Percentiles rank a stretch among this genome's conserved stretches.
These are phyloP conservation scores for Scedosporium apiospermum DNA, from an alignment of 2,329 filamentous ascomycete genomes.

Conservation along the genomic window DNA sequence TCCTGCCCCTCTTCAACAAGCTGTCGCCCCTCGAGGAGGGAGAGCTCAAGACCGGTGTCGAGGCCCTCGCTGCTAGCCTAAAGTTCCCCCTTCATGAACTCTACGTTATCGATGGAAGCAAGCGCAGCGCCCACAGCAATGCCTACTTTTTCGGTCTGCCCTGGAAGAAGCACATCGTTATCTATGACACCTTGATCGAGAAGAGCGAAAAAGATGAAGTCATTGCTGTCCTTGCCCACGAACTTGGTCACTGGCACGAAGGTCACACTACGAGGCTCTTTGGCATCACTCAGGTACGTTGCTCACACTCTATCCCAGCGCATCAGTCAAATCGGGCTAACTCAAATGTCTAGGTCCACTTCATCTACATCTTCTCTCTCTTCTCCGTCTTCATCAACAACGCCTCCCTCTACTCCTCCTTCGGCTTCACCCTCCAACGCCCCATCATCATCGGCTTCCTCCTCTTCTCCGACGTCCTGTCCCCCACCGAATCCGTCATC, in stretches of 20 bases:
- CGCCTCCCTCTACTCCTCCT: conserved; percentile 77
- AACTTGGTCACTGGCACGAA: conserved; percentile 94
- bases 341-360: conserved; percentile 55
- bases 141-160: conserved; percentile 95
- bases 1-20: conserved; percentile 96
- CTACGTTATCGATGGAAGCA: conserved; percentile 89
- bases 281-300: conserved; percentile 68
- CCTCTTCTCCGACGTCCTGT: conserved; percentile 92
- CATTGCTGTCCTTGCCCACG: conserved; percentile 87
- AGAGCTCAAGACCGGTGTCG: conserved; percentile 77
- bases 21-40: conserved; percentile 85
- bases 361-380: conserved; percentile 93
- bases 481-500: conserved; percentile 87
- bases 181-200: conserved; percentile 95
- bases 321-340: conserved; percentile 15
- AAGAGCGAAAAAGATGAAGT: conserved; percentile 90
- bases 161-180: conserved; percentile 99
- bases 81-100: conserved; percentile 89
- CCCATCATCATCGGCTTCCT: conserved; percentile 97
- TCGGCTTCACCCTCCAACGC: conserved; percentile 74
- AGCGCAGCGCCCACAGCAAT: conserved; percentile 79
- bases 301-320: background rate
- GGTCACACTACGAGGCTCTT: conserved; percentile 91
- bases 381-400: conserved; percentile 99
- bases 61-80: conserved; percentile 71